A percentile compares a stretch with the other conserved stretches of the same genome.
Conservation (phyloP, 2,329 filamentous ascomycete genomes). For the Neoscytalidium dimidiatum region DNA sequence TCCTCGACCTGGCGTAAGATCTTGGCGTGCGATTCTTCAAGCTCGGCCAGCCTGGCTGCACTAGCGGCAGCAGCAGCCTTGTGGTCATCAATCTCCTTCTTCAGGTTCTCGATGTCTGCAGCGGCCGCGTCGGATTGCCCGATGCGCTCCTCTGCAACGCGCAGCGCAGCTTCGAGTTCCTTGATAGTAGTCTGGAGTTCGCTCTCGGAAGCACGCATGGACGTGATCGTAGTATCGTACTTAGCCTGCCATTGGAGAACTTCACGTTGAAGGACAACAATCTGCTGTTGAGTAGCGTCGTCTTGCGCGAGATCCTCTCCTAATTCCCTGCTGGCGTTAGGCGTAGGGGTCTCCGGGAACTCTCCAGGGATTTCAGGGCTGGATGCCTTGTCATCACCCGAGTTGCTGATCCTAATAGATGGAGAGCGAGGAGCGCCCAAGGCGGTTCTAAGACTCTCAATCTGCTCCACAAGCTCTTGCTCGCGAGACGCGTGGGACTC, state of each 20-base stretch:
- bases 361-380: constrained; percentile 35
- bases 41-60: constrained; percentile 66
- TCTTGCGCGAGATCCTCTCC: constrained; percentile 22
- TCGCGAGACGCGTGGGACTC: constrained; percentile 74
- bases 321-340: constrained; percentile 30
- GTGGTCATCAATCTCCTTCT: constrained; percentile 78
- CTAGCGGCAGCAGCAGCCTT: constrained; percentile 72
- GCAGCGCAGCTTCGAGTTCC: constrained; percentile 67
- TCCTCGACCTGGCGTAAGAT: constrained; percentile 70
- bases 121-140: constrained; percentile 29
- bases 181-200: constrained; percentile 71
- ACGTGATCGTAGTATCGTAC: constrained; percentile 69
- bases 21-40: constrained; percentile 71
- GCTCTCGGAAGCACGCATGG: constrained; percentile 71
- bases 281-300: constrained; percentile 54
- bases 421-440: constrained; percentile 38
- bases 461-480: constrained; percentile 69
- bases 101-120: constrained; percentile 57
- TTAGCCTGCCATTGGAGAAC: constrained; percentile 74
- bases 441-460: constrained; percentile 66
- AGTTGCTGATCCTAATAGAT: constrained; percentile 18
- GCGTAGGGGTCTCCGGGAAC: constrained; percentile 40
- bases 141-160: constrained; percentile 36
- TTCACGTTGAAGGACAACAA: constrained; percentile 70
- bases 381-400: not conserved